phyloP scores from a whole-genome alignment of 768 basidiomycete genomes.

The Leccinellum luteum region DNA sequence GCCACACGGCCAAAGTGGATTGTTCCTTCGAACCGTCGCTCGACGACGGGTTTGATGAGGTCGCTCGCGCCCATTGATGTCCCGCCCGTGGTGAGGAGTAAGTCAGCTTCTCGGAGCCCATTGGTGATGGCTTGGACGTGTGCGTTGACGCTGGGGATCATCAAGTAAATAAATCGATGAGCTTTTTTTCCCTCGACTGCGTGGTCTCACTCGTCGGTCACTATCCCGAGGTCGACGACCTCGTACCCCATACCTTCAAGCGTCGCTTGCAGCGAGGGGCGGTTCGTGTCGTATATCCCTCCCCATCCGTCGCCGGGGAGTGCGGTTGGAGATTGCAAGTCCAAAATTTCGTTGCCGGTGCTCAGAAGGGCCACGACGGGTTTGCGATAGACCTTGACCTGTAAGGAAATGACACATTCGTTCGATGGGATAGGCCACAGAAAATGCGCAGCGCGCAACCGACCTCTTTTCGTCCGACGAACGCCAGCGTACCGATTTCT shows the following conservation, averaged over 20 bases:
- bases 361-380: conserved; percentile 80
- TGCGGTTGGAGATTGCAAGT: conserved; percentile 48
- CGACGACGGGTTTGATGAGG: conserved; percentile 84
- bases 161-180: background rate
- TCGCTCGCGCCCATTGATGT: conserved; percentile 91
- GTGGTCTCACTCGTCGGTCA: conserved; percentile 59
- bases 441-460: conserved; percentile 4
- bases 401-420: background rate
- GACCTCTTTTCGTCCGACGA: conserved; percentile 74
- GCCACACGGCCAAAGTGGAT: conserved; percentile 86
- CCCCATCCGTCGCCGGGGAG: conserved; percentile 50
- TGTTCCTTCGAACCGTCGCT: conserved; percentile 69
- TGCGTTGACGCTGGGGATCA: conserved; percentile 43
- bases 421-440: background rate
- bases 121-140: conserved; percentile 56
- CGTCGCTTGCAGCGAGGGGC: conserved; percentile 71
- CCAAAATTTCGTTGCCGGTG: conserved; percentile 81
- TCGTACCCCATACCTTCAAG: conserved; percentile 73
- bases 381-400: conserved; percentile 71
- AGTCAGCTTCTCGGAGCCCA: conserved; percentile 63
- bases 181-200: background rate
- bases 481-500: conserved; percentile 79
- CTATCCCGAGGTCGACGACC: conserved; percentile 79
- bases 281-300: conserved; percentile 83
- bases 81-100: conserved; percentile 83